These are phyloP conservation scores for Rosa hybrid DNA, from an alignment of 331 rosid genomes.

Conservation along the genomic window DNA sequence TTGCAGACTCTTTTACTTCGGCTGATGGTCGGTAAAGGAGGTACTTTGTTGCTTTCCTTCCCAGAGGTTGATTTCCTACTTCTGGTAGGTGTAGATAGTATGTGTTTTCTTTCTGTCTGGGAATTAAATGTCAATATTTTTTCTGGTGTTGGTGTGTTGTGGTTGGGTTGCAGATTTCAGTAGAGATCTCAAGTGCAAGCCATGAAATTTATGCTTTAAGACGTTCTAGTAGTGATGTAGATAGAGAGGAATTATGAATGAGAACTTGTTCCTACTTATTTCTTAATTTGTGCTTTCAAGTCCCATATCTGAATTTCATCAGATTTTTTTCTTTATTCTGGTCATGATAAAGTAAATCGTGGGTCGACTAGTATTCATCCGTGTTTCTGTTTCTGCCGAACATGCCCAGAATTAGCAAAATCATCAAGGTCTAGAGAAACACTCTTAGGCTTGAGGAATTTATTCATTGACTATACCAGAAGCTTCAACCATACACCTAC, in stretches of 20 bases:
- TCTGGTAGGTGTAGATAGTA: constrained; percentile 57
- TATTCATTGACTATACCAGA: background rate
- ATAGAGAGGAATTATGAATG: constrained; percentile 44
- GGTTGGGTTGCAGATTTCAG: constrained; percentile 47
- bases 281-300: constrained; percentile 23
- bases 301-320: constrained; percentile 11
- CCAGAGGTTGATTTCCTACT: constrained; percentile 14
- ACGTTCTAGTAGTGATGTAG: constrained; percentile 43
- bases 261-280: constrained; percentile 28
- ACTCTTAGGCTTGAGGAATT: background rate
- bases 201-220: constrained; percentile 34
- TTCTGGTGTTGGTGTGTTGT: constrained; percentile 23
- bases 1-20: constrained; percentile 74
- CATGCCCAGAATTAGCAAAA: background rate
- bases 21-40: constrained; percentile 77
- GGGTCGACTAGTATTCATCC: background rate
- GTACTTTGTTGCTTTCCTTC: constrained; percentile 17
- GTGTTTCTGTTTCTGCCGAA: background rate
- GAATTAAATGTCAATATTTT: constrained; percentile 35
- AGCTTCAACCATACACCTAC: background rate
- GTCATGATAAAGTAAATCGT: background rate
- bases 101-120: constrained; percentile 36
- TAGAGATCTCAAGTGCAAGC: constrained; percentile 50
- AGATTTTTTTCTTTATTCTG: background rate
- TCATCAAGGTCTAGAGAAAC: background rate